Evolutionary conservation across 2,329 filamentous ascomycete species (phyloP), one percentile per base, ranked within the genome.

Genomic region (Xylogone sp.): DNA sequence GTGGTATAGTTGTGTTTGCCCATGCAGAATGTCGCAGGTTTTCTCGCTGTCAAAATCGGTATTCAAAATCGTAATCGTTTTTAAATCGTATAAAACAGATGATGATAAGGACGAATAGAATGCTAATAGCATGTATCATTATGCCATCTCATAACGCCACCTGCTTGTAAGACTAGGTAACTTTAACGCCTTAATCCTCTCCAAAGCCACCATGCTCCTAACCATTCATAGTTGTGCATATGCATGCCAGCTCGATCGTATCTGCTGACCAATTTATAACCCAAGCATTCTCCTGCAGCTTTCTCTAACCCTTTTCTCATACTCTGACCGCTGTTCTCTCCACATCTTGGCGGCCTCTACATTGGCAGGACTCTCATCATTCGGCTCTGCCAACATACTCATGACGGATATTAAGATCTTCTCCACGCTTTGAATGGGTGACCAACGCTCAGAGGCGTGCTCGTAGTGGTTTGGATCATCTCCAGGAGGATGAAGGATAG

Each of bases 381-480:
- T 97, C 54, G 93, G 92, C 73, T 96, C 92, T 1, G 92, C 92
- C 44, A 97, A 82, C 92, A 97, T 97, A 71, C 90, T 96, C 87
- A 97, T 97, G 54, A 97, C 93, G 45, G 86, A 91, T 52, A 97
- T 91, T 60, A 97, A 77, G 61, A 97, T 97, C 77, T 97, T 97
- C 74, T 97, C 94, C 60, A 97, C 93, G 53, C 88, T 94, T 75
- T 97, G 94, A 56, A 97, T 96, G 12, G 93, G 93, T 22, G 88
- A 93, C 93, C 93, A 97, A 57, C 93, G 86, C 75, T 97, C 94
- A 1, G 88, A 91, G 7, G 94, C 93, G 63, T 93, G 89, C 72
- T 97, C 93, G 79, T 97, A 97, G 76, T 96, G 92, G 75, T 97
- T 97, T 50, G 94, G 94, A 71, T 97, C 93, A 73, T 97, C 93